Evolutionary conservation across 2,329 filamentous ascomycete species (phyloP), one percentile per base, ranked within the genome.

Genomic region (Nothopassalora personata): DNA sequence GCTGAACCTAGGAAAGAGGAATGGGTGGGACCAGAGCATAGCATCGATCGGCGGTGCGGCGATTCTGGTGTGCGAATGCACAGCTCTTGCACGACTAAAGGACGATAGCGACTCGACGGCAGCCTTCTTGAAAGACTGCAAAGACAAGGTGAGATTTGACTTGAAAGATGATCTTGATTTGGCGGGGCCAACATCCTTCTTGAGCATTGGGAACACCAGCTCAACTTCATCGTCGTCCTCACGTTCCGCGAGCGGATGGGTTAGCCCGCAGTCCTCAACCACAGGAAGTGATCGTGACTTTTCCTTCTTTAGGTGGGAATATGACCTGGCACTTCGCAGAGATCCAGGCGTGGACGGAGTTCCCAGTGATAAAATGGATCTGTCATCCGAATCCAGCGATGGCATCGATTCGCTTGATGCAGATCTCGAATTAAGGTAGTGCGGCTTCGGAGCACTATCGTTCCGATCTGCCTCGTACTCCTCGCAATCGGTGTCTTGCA

Each of bases 131-230:
- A 87, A 78, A 3, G 82, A 83, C 60, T 83, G 81, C 19, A 87
- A 71, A 0, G 84, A 86, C 1, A 83, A 81, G 0, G 84, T 86
- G 47, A 87, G 74, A 60, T 86, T 86, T 0, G 84, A 87, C 61
- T 83, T 85, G 73, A 86, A 83, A 1, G 78, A 80, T 18, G 75
- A 76, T 53, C 74, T 74, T 4, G 77, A 63, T 56, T 78, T 78
- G 48, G 78, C 76, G 30, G 73, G 66, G 23, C 71, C 62, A 15
- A 70, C 34, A n/a, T 67, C 63, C 47, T 69, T 63, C 58, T 66
- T 62, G 30, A 56, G 58, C 28, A 67, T 58, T 69, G 68, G 46
- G 63, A 66, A 46, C 18, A 70, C 57, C 31, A 74, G 67, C 64
- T 67, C 68, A 60, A 65, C 72, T 43, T 73, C 69, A 34, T 73